A percentile compares a stretch with the other conserved stretches of the same genome.
These are phyloP conservation scores for Clonostachys solani DNA, from an alignment of 2,329 filamentous ascomycete genomes.

Conservation along the genomic window DNA sequence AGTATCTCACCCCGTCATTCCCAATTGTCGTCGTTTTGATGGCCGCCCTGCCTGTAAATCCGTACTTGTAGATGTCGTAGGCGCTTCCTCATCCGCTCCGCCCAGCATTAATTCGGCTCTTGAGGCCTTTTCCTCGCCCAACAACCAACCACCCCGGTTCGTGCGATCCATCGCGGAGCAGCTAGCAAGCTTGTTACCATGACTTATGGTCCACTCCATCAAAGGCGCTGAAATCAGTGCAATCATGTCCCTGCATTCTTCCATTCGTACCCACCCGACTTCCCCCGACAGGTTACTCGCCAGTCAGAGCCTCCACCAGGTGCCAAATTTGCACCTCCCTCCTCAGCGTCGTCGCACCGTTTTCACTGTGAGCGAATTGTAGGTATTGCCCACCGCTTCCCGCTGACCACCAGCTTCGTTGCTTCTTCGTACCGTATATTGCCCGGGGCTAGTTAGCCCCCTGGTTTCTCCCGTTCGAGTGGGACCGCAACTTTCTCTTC, in stretches of 20 bases:
- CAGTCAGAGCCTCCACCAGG: background rate
- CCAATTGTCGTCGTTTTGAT: no score
- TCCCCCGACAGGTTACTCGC: constrained; percentile 4
- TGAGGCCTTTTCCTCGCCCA: no score
- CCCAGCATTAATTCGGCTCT: no score
- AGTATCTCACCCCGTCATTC: no score
- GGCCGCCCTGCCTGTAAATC: no score
- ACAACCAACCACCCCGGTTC: no score
- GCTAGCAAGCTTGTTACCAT: background rate
- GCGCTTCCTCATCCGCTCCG: no score
- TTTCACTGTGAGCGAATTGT: background rate
- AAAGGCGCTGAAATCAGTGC: background rate
- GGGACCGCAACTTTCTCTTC: constrained; percentile 24
- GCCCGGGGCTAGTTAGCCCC: background rate
- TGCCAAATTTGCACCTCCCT: constrained; percentile 1
- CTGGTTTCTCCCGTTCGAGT: constrained; percentile 10
- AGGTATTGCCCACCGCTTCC: background rate
- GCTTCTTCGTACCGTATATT: background rate
- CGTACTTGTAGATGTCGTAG: no score
- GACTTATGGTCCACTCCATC: constrained; percentile 5
- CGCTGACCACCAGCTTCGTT: background rate
- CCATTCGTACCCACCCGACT: constrained; percentile 3
- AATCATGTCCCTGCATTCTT: constrained; percentile 3
- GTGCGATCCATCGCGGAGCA: no score
- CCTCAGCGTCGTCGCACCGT: background rate